Percentiles rank a stretch among this genome's conserved stretches.
These are phyloP conservation scores for Hyaloscypha variabilis DNA, from an alignment of 495 filamentous ascomycete species.

Conservation along the genomic window DNA sequence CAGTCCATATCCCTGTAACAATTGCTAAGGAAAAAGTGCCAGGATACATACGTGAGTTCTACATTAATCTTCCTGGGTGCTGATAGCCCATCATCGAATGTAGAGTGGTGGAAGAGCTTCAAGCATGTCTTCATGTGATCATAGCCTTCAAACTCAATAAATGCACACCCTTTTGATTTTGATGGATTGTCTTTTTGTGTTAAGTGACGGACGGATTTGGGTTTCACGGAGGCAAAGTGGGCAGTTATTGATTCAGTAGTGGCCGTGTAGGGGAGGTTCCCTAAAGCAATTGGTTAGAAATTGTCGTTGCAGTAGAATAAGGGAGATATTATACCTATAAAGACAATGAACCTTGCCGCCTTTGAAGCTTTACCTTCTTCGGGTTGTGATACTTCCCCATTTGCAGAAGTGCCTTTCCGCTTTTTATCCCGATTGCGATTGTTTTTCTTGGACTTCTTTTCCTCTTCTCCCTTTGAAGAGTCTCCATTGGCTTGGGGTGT, in stretches of 20 bases:
- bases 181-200: conserved; percentile 68
- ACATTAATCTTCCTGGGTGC: conserved; percentile 79
- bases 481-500: conserved; percentile 20
- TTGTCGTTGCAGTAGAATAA: conserved; percentile 7
- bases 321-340: conserved; percentile 56
- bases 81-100: conserved; percentile 69
- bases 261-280: conserved; percentile 85
- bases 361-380: conserved; percentile 16
- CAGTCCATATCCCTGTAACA: conserved; percentile 7
- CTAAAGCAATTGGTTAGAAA: conserved; percentile 9
- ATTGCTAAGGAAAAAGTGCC: neutral
- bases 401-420: conserved; percentile 32
- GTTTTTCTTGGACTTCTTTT: conserved; percentile 30
- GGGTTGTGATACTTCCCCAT: conserved; percentile 4
- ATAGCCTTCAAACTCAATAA: conserved; percentile 88
- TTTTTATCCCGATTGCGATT: conserved; percentile 34
- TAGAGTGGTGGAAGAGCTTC: conserved; percentile 83
- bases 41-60: conserved; percentile 76
- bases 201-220: conserved; percentile 72
- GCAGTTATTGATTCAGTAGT: conserved; percentile 64
- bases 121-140: conserved; percentile 95
- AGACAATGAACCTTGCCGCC: conserved; percentile 73
- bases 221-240: conserved; percentile 79
- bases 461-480: neutral
- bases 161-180: conserved; percentile 85